These are phyloP conservation scores for Deuterostichococcus epilithicus DNA, from an alignment of 139 green algal genomes.

Conservation along the genomic window DNA sequence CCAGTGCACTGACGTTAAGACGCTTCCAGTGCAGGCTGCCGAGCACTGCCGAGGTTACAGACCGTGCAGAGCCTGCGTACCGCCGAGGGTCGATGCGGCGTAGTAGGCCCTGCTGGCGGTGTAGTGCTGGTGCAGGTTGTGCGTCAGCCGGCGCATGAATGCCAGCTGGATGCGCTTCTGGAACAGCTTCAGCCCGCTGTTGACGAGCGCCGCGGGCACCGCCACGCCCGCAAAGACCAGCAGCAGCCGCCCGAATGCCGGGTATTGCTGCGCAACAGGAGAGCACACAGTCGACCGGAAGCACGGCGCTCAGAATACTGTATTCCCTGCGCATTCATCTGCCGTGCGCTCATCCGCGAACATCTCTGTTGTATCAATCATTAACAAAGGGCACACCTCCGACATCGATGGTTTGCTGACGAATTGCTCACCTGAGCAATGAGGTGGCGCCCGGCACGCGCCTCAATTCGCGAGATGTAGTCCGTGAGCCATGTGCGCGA, in stretches of 20 bases:
- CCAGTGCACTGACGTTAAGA: no score
- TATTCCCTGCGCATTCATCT: no score
- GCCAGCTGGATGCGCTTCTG: constrained; percentile 76
- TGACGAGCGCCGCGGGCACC: constrained; percentile 81
- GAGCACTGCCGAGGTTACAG: neutral
- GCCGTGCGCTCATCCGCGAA: no score
- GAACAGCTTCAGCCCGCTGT: constrained; percentile 86
- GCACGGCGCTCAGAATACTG: no score
- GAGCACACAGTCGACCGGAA: no score
- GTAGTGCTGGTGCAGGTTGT: constrained; percentile 82
- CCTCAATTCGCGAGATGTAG: constrained; percentile 70
- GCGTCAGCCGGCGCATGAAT: constrained; percentile 59
- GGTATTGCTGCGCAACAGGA: constrained; percentile 40
- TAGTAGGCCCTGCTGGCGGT: constrained; percentile 90
- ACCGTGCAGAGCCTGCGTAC: constrained; percentile 14
- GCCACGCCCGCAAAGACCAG: constrained; percentile 61
- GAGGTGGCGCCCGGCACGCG: constrained; percentile 30
- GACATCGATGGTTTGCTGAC: no score
- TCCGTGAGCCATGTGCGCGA: constrained; percentile 82
- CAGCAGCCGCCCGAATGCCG: constrained; percentile 43
- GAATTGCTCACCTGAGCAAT: constrained; percentile 18
- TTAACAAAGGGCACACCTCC: no score
- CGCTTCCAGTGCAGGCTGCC: no score
- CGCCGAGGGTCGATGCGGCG: constrained; percentile 76
- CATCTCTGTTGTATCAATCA: no score